A percentile compares a stretch with the other conserved stretches of the same genome.
Conservation (phyloP, 768 basidiomycete species). For the Macrolepiota fuliginosa region DNA sequence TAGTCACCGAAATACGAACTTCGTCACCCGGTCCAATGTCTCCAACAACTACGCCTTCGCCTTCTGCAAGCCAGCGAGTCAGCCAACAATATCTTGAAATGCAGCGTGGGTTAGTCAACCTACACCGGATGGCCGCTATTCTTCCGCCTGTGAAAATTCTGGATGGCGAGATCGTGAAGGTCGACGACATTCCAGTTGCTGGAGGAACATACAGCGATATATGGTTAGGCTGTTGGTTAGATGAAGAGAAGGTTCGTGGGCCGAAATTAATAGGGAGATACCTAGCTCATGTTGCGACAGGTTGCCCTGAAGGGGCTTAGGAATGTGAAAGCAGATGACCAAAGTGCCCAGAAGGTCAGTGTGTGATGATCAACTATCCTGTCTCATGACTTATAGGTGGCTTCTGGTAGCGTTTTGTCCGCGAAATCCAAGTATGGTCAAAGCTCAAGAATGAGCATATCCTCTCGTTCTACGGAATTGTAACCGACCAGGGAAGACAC, state of each 20-base stretch:
- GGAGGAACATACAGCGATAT: conserved; percentile 56
- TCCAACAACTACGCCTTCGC: conserved; percentile 13
- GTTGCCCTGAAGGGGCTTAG: conserved; percentile 58
- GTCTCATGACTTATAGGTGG: not conserved
- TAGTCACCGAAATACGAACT: conserved; percentile 14
- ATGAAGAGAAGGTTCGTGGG: conserved; percentile 42
- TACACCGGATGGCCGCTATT: conserved; percentile 33
- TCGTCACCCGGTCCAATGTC: conserved; percentile 12
- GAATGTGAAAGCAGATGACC: conserved; percentile 41
- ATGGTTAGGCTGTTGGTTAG: conserved; percentile 53
- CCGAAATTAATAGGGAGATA: not conserved
- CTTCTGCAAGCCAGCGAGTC: conserved; percentile 14
- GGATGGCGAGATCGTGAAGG: conserved; percentile 47
- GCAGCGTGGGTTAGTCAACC: conserved; percentile 41
- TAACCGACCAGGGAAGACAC: conserved; percentile 48
- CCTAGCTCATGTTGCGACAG: conserved; percentile 24
- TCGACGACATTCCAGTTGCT: conserved; percentile 37
- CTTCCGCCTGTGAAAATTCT: conserved; percentile 52
- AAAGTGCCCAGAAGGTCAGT: conserved; percentile 38
- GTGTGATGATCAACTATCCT: not conserved
- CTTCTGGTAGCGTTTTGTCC: conserved; percentile 46
- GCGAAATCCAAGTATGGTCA: conserved; percentile 56
- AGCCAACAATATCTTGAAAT: conserved; percentile 37
- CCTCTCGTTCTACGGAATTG: conserved; percentile 54
- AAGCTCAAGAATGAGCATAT: conserved; percentile 49